A percentile compares a stretch with the other conserved stretches of the same genome.
Conservation (phyloP, 2,329 filamentous ascomycete species). For the Fusarium austroafricanum region DNA sequence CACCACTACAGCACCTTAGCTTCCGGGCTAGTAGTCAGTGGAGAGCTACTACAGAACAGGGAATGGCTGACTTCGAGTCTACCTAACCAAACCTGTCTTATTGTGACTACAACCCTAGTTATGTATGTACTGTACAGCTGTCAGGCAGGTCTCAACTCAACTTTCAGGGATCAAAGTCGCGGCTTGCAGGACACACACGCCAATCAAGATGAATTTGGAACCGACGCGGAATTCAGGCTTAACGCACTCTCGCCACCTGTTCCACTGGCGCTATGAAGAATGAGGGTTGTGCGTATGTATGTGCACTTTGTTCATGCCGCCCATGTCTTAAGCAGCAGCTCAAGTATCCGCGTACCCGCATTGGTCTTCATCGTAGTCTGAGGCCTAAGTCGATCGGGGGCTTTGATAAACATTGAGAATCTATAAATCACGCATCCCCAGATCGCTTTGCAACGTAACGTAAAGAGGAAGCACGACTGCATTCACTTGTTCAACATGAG, state of each 20-base stretch:
- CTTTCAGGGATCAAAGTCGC: background rate
- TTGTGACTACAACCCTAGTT: conserved; percentile 5
- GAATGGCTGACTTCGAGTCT: background rate
- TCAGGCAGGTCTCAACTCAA: conserved; percentile 1
- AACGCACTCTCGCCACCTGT: conserved; percentile 15
- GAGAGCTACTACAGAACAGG: conserved; percentile 1
- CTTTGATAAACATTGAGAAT: conserved; percentile 1
- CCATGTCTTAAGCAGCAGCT: conserved; percentile 6
- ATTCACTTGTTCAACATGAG: conserved; percentile 26
- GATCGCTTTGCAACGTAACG: conserved; percentile 1
- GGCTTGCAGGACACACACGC: background rate
- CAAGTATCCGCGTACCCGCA: conserved; percentile 17
- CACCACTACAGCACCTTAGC: conserved; percentile 4
- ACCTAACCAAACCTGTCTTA: conserved; percentile 6
- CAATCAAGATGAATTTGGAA: conserved; percentile 14
- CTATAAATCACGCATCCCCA: conserved; percentile 29
- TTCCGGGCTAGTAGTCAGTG: conserved; percentile 14
- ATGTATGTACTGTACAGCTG: background rate
- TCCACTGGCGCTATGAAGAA: conserved; percentile 10
- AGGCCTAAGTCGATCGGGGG: conserved; percentile 8
- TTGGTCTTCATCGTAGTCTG: conserved; percentile 12
- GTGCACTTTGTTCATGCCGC: conserved; percentile 10
- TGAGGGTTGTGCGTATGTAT: conserved; percentile 15
- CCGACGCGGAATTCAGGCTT: background rate
- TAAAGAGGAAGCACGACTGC: background rate